phyloP scores from a whole-genome alignment of 768 basidiomycete genomes.

The Gloeopeniophorella convolvens region DNA sequence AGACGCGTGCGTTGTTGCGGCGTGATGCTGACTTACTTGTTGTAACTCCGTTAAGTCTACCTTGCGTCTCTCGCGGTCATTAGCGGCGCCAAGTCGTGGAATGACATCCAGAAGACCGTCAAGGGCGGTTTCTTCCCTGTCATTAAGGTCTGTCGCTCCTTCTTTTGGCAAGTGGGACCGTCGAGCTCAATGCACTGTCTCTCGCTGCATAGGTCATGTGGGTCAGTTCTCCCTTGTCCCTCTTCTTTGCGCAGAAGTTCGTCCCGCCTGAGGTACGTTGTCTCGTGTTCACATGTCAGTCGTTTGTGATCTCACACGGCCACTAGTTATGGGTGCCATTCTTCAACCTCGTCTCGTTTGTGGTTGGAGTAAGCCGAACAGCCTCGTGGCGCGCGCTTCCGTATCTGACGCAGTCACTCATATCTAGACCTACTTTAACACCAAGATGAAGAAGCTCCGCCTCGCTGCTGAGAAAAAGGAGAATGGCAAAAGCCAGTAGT shows the following conservation, averaged over 20 bases:
- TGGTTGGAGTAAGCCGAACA: slow-evolving; percentile 55
- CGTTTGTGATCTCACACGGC: background rate
- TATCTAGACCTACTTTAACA: slow-evolving; percentile 60
- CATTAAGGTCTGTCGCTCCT: slow-evolving; percentile 47
- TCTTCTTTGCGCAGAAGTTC: slow-evolving; percentile 73
- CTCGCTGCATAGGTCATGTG: slow-evolving; percentile 54
- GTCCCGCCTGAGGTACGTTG: slow-evolving; percentile 62
- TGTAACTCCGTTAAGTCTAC: slow-evolving; percentile 41
- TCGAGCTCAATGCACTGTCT: background rate
- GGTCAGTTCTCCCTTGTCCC: slow-evolving; percentile 69
- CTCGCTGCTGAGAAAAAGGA: slow-evolving; percentile 43
- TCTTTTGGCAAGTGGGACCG: background rate
- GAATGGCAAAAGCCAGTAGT: slow-evolving; percentile 25
- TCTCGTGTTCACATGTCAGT: background rate
- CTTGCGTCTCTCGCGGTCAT: slow-evolving; percentile 80
- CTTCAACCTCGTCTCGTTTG: slow-evolving; percentile 74
- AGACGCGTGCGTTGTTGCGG: background rate
- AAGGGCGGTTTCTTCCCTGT: slow-evolving; percentile 69
- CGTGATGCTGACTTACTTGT: too few relatives aligned
- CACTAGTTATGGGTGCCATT: slow-evolving; percentile 79
- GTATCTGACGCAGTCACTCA: background rate
- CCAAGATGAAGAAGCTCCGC: slow-evolving; percentile 54
- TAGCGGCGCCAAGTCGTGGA: slow-evolving; percentile 63
- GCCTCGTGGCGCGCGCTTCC: slow-evolving; percentile 1
- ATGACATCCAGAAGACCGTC: slow-evolving; percentile 61